Evolutionary conservation across 2,329 filamentous ascomycete species (phyloP), one percentile per base, ranked within the genome.

Genomic region (Waltergamsia citrina): DNA sequence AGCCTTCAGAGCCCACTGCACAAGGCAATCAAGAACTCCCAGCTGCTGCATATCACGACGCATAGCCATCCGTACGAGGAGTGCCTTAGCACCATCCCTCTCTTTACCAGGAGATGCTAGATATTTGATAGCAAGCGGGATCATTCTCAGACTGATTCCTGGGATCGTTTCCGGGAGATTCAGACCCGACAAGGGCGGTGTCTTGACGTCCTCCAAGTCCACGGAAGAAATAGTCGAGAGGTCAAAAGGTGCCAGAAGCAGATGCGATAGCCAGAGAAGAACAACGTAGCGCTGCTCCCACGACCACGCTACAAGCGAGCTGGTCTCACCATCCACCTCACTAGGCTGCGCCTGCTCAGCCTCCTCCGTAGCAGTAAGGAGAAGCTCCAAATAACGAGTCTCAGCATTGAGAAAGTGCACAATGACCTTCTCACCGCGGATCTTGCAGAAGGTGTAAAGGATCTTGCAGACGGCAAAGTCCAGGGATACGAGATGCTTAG

Each of bases 241-340:
- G 47, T 95, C 88, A 57, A 98, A 98, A 0, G 92, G 92, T 2
- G 86, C 86, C 21, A 90, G 69, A 38, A 90, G 66, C 12, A 92
- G 63, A 56, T 92, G 83, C 1, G 82, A 84, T 20, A 90, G 71
- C 92, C 92, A 98, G 8, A 94, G 66, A 5, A 96, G 65, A 28
- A 88, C 76, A 14, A 95, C 66, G 50, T 95, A 96, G 35, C 84
- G 72, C 56, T 95, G 84, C 52, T 94, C 81, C 92, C 92, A 98
- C 2, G 69, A 67, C 67, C 82, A 76, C 17, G 38, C 32, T 2
- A 39, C 37, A 32, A 19, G 26, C 6, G 41, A 36, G n/a, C n/a
- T n/a, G n/a, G n/a, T n/a, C n/a, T n/a, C n/a, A n/a, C n/a, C n/a
- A 21, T 44, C 42, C 12, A 42, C 41, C 16, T 39, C 38, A 0